phyloP scores from a whole-genome alignment of 192 early-diverging fungal species.

The Entomortierella chlamydospora region DNA sequence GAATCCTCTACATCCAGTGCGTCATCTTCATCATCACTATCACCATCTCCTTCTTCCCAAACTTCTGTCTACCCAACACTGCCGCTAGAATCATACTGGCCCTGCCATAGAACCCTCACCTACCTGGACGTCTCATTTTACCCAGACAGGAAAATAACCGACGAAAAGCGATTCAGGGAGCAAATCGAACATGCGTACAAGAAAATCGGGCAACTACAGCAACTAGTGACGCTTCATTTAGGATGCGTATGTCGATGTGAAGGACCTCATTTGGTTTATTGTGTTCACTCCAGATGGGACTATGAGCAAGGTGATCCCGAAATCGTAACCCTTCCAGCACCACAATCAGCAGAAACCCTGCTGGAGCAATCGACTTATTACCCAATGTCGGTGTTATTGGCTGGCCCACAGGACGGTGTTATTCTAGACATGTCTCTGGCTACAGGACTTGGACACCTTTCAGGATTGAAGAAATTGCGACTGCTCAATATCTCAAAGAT shows the following conservation, averaged over 20 bases:
- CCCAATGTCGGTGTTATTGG: background rate
- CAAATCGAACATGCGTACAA: slow-evolving; percentile 1
- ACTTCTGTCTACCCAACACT: background rate
- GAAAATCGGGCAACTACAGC: slow-evolving; percentile 2
- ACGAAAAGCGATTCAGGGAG: background rate
- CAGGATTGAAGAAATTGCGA: background rate
- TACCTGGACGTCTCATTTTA: slow-evolving; percentile 5
- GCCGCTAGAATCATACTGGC: background rate
- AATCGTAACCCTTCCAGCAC: background rate
- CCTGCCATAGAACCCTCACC: background rate
- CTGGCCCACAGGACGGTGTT: background rate
- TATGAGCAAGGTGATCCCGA: background rate
- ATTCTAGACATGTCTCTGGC: slow-evolving; percentile 16
- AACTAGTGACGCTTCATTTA: background rate
- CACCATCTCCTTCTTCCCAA: background rate
- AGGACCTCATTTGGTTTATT: background rate
- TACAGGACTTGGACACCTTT: background rate
- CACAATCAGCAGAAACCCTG: background rate
- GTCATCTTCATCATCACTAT: background rate
- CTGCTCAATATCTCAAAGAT: slow-evolving; percentile 6
- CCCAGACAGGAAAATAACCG: background rate
- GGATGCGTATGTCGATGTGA: slow-evolving; percentile 10
- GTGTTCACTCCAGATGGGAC: background rate
- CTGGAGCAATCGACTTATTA: background rate
- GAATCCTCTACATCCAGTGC: too few relatives aligned